Base-by-base conservation (phyloP, 345 rosid species). In the Cardamine resedifolia region DNA sequence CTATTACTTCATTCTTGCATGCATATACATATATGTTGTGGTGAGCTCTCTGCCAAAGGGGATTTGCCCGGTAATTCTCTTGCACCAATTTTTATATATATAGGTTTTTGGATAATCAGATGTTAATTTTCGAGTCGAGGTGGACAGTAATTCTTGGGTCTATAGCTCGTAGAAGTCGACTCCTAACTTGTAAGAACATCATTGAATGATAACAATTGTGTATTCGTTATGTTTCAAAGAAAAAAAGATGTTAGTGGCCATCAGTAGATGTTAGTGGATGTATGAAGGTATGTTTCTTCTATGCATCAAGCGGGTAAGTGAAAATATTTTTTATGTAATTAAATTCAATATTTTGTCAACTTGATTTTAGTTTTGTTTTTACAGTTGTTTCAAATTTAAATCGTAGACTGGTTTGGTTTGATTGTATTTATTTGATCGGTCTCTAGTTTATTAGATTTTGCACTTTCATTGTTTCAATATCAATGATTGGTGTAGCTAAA, bases 31-130 rank as follows among this genome's bases (percentile, higher is more conserved):
- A 36, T 61, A 15, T 61, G 44, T 50, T 61, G 75, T 61, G 44
- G 33, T 50, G 24, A 61, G n/a, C 43, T 49, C 53, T 71, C 52
- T 71, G 75, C 68, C 68, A 61, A 60, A 50, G 68, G 68, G 36
- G 75, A 71, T 71, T 61, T 71, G 68, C 52, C 61, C 75, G 30
- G 68, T 71, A 60, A 71, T 26, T 71, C 50, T 49, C 33, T 49
- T 36, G 68, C 21, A 23, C 33, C 61, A 61, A 39, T 31, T 38
- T 70, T 58, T 26, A 36, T 12, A 2, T 8, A 34, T 20, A 5
- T 58, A 57, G 6, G 1, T 30, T 69, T 18, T 27, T 15, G 30
- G 41, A 8, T 56, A 27, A 12, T 10, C 15, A 50, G 15, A 65
- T 65, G 12, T 12, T 30, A 11, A 3, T 20, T 20, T 20, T 12